Evolutionary conservation across 495 filamentous ascomycete species (phyloP).

Genomic region (Bathelium albidoporum): DNA sequence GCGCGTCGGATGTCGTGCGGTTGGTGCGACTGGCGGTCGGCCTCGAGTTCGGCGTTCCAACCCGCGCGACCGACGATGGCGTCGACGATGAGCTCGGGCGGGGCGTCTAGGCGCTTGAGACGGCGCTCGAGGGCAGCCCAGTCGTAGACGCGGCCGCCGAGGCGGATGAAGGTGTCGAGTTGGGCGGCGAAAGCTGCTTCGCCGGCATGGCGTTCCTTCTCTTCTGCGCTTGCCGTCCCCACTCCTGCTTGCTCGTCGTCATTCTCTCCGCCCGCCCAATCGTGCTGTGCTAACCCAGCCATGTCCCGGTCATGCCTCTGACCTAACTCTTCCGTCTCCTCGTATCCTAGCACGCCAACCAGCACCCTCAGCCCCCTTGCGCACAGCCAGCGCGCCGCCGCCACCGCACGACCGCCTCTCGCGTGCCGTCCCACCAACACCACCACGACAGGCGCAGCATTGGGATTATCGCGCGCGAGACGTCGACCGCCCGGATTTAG

Average conservation of each 20-base stretch:
- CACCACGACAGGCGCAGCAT: constrained; percentile 54
- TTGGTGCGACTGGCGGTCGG: too few relatives aligned
- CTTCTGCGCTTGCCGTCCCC: neutral
- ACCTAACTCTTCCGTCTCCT: constrained; percentile 34
- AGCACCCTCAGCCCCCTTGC: constrained; percentile 70
- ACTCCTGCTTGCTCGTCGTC: neutral
- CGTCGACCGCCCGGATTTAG: constrained; percentile 36
- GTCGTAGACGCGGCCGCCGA: constrained; percentile 52
- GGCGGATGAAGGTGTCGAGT: constrained; percentile 62
- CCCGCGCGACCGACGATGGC: constrained; percentile 73
- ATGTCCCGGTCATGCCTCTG: neutral
- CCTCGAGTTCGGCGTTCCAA: too few relatives aligned
- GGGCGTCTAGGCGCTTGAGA: constrained; percentile 48
- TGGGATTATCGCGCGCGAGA: constrained; percentile 33
- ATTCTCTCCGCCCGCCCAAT: constrained; percentile 9
- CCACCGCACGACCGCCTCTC: constrained; percentile 70
- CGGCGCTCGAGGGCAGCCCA: constrained; percentile 28
- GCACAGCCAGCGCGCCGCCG: constrained; percentile 75
- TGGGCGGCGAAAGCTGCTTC: constrained; percentile 4
- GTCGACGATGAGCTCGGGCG: constrained; percentile 76
- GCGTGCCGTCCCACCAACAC: constrained; percentile 83
- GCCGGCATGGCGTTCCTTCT: constrained; percentile 1
- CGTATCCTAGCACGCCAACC: constrained; percentile 71
- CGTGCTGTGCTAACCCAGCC: neutral
- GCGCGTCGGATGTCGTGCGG: too few relatives aligned